phyloP scores from a whole-genome alignment of 805 yeast genomes.

The Hanseniaspora taiwanica region DNA sequence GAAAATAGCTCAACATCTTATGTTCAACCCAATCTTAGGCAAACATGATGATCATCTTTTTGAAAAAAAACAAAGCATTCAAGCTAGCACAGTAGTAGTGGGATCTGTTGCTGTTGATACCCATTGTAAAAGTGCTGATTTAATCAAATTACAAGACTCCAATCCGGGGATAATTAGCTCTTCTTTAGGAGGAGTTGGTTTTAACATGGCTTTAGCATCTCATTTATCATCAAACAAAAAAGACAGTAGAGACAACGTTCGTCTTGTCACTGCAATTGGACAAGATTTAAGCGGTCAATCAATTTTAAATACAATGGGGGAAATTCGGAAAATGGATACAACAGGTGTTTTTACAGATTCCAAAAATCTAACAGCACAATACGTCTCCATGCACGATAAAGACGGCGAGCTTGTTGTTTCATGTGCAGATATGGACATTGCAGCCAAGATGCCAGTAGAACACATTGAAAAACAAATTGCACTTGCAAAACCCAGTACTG shows the following conservation, averaged over 20 bases:
- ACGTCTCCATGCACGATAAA: conserved; percentile 50
- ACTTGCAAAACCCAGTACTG: conserved; percentile 30
- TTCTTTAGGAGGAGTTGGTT: conserved; percentile 76
- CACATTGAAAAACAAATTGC: conserved; percentile 32
- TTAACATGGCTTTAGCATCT: conserved; percentile 61
- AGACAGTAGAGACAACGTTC: conserved; percentile 12
- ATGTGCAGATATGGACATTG: conserved; percentile 72
- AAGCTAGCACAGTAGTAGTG: conserved; percentile 41
- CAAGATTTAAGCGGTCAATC: conserved; percentile 40
- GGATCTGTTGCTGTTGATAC: conserved; percentile 75
- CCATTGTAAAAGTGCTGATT: conserved; percentile 31
- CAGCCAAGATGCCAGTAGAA: conserved; percentile 34
- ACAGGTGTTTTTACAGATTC: conserved; percentile 9
- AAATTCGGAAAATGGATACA: conserved; percentile 17
- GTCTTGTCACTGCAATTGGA: conserved; percentile 49
- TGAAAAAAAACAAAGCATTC: too few species aligned
- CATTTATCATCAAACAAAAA: conserved; percentile 18
- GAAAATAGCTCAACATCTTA: not conserved
- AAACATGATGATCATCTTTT: too few species aligned
- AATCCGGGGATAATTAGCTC: conserved; percentile 51
- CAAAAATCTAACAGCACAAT: conserved; percentile 45
- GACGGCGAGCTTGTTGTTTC: conserved; percentile 60
- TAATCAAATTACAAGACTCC: conserved; percentile 40
- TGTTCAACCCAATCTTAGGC: not conserved
- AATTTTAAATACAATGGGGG: conserved; percentile 22